phyloP scores from a whole-genome alignment of 2,329 filamentous ascomycete species.

The Fusarium sp. region DNA sequence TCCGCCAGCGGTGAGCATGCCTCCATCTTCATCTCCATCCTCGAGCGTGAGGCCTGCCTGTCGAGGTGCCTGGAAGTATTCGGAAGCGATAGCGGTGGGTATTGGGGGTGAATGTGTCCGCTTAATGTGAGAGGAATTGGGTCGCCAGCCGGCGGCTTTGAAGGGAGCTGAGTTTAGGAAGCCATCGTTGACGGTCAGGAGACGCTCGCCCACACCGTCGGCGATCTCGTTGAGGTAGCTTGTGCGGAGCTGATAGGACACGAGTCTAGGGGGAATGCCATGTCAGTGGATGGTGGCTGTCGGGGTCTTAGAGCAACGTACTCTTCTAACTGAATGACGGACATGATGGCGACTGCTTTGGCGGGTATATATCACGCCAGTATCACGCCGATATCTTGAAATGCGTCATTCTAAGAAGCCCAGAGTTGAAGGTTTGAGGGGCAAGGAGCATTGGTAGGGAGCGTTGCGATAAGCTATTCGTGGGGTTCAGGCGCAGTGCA shows the following conservation, averaged over 20 bases:
- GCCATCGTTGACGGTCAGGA: slow-evolving; percentile 83
- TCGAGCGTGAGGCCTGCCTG: slow-evolving; percentile 73
- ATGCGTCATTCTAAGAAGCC: slow-evolving; percentile 10
- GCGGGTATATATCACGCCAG: slow-evolving; percentile 7
- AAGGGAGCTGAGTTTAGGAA: slow-evolving; percentile 85
- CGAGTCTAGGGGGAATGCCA: slow-evolving; percentile 66
- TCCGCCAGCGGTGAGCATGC: slow-evolving; percentile 75
- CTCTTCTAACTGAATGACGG: slow-evolving; percentile 55
- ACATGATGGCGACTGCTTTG: slow-evolving; percentile 44
- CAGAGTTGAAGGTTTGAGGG: neutral
- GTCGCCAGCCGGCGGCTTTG: slow-evolving; percentile 84
- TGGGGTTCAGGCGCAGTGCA: slow-evolving; percentile 39
- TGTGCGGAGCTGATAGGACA: slow-evolving; percentile 84
- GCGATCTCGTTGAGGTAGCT: slow-evolving; percentile 84
- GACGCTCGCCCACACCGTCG: slow-evolving; percentile 85
- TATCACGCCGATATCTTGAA: slow-evolving; percentile 30
- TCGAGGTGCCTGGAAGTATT: slow-evolving; percentile 83
- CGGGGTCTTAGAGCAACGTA: slow-evolving; percentile 32
- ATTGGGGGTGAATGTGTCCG: slow-evolving; percentile 89
- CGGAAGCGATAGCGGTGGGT: slow-evolving; percentile 82
- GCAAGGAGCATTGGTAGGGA: slow-evolving; percentile 8
- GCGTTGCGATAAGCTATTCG: slow-evolving; percentile 25
- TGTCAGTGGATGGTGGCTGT: slow-evolving; percentile 34
- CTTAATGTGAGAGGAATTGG: slow-evolving; percentile 80
- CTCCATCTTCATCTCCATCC: slow-evolving; percentile 78